Evolutionary conservation across 1,284 basidiomycete genomes (phyloP).

Genomic region (Fomes fomentarius): DNA sequence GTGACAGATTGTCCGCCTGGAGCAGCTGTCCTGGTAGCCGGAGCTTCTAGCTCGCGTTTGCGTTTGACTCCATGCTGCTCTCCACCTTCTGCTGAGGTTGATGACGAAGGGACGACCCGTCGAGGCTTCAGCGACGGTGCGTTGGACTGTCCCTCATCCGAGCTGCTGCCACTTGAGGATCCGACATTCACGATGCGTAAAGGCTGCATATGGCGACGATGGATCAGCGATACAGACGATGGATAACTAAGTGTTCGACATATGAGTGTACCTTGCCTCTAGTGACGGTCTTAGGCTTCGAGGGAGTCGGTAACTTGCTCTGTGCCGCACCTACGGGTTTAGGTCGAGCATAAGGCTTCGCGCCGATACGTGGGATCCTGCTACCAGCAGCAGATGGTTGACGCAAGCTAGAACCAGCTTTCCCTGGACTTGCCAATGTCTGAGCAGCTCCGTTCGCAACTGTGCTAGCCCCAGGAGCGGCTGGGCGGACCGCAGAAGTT

Average conservation of each 20-base stretch:
- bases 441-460: background rate
- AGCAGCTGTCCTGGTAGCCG: constrained; percentile 19
- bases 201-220: background rate
- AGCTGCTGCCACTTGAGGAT: constrained; percentile 30
- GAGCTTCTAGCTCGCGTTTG: constrained; percentile 40
- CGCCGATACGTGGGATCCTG: constrained; percentile 68
- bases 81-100: background rate
- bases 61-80: constrained; percentile 38
- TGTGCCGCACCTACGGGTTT: constrained; percentile 8
- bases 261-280: constrained; percentile 3
- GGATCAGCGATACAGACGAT: background rate
- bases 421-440: constrained; percentile 19
- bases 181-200: constrained; percentile 22
- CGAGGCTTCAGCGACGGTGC: constrained; percentile 8
- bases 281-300: constrained; percentile 1
- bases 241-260: background rate
- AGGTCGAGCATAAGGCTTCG: constrained; percentile 60
- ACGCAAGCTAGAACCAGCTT: constrained; percentile 48
- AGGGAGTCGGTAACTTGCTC: constrained; percentile 13
- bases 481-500: background rate
- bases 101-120: constrained; percentile 8
- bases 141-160: constrained; percentile 26
- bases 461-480: background rate
- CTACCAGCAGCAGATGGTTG: constrained; percentile 56
- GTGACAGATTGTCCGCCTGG: constrained; percentile 31